Percentiles rank a stretch among this genome's conserved stretches.
Evolutionary conservation across 768 basidiomycete genomes (phyloP).

Genomic region (Tylopilus balloui): DNA sequence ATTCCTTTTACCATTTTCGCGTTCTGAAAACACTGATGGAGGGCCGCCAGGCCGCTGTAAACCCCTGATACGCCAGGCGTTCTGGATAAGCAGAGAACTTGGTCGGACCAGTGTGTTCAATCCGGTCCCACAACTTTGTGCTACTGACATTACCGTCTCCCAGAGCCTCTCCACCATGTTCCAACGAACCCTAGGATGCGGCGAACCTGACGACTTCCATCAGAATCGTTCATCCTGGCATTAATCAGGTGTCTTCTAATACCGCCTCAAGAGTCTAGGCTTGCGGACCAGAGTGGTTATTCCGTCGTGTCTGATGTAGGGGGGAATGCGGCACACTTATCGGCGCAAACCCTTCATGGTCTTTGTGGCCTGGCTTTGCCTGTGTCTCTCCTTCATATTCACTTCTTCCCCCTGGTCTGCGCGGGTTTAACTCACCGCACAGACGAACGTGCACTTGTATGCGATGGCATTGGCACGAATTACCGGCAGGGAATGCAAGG

Average conservation of each 20-base stretch:
- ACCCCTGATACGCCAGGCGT: too few species aligned
- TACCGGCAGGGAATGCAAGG: neutral
- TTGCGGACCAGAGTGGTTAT: neutral
- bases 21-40: neutral
- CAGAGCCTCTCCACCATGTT: neutral
- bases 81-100: neutral
- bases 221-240: neutral
- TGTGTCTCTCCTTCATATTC: neutral
- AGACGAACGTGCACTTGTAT: neutral
- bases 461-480: neutral
- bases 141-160: neutral
- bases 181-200: neutral
- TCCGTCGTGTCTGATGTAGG: neutral
- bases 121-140: neutral
- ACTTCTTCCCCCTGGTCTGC: neutral
- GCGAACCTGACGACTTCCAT: neutral
- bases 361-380: neutral
- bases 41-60: too few species aligned
- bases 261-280: neutral
- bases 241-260: neutral
- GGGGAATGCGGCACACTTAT: neutral
- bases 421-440: neutral
- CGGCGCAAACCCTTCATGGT: neutral
- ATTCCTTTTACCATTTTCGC: neutral
- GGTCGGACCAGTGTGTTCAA: neutral